phyloP scores from a whole-genome alignment of 306 rosid species.

The Trifolium dubium region DNA sequence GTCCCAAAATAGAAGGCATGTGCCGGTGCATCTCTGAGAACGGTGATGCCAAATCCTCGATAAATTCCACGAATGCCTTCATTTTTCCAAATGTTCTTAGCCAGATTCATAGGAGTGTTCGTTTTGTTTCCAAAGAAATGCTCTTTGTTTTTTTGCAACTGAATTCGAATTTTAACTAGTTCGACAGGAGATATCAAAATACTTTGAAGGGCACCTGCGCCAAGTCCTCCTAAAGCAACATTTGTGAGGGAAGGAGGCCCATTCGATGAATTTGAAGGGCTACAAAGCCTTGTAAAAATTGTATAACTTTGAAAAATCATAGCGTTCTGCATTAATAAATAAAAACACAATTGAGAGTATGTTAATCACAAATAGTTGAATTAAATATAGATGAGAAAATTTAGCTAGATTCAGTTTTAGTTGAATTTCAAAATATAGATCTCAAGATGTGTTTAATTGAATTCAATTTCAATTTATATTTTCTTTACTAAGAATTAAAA shows the following conservation, averaged over 20 bases:
- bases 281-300: slow-evolving; percentile 57
- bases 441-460: too few species aligned
- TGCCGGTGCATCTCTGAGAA: slow-evolving; percentile 78
- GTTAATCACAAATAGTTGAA: too few species aligned
- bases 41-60: slow-evolving; percentile 72
- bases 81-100: slow-evolving; percentile 54
- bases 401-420: too few species aligned
- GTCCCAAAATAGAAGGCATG: slow-evolving; percentile 70
- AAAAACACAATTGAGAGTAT: background rate
- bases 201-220: background rate
- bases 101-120: slow-evolving; percentile 47
- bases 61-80: slow-evolving; percentile 73
- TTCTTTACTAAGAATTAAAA: too few species aligned
- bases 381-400: too few species aligned
- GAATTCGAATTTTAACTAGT: background rate
- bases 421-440: too few species aligned
- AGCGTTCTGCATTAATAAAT: slow-evolving; percentile 63
- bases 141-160: background rate
- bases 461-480: too few species aligned
- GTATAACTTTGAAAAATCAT: slow-evolving; percentile 80
- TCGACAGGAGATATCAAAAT: background rate
- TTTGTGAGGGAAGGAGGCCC: background rate
- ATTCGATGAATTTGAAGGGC: slow-evolving; percentile 18
- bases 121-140: background rate
- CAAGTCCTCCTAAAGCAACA: background rate